Percentiles rank a stretch among this genome's conserved stretches.
Conservation (phyloP, 192 early-diverging fungal species). For the Lobosporangium transversale region DNA sequence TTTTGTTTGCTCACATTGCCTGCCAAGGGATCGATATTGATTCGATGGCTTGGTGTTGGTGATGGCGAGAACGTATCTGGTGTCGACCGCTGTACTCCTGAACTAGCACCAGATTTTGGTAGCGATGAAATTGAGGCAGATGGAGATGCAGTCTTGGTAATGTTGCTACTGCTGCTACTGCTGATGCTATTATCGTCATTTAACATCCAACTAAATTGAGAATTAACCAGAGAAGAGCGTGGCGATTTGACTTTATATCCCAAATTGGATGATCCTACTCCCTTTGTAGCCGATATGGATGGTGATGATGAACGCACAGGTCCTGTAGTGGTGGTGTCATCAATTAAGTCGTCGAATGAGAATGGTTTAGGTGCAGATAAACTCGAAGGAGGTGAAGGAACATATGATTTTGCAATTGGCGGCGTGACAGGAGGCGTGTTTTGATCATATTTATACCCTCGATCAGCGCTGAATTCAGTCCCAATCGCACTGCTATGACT, state of each 20-base stretch:
- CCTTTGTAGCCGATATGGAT: neutral
- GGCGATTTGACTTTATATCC: constrained; percentile 34
- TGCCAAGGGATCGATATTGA: constrained; percentile 37
- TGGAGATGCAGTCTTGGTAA: neutral
- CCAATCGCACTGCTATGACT: neutral
- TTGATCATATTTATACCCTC: neutral
- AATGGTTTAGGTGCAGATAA: constrained; percentile 32
- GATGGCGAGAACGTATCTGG: constrained; percentile 3
- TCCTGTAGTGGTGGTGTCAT: constrained; percentile 5
- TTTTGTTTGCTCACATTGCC: constrained; percentile 18
- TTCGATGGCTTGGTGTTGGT: constrained; percentile 9
- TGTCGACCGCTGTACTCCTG: neutral
- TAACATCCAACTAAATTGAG: constrained; percentile 50
- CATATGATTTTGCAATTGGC: constrained; percentile 8
- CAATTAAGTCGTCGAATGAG: constrained; percentile 43
- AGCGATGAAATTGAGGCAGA: neutral
- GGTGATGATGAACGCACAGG: neutral
- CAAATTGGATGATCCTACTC: constrained; percentile 1
- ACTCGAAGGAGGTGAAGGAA: constrained; percentile 4
- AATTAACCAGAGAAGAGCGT: constrained; percentile 33
- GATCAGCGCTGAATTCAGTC: neutral
- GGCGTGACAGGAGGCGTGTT: neutral
- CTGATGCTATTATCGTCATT: constrained; percentile 2
- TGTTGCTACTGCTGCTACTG: too few relatives aligned
- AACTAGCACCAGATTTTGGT: neutral